Evolutionary conservation across 495 filamentous ascomycete species (phyloP).

Genomic region (Tirmania nivea): DNA sequence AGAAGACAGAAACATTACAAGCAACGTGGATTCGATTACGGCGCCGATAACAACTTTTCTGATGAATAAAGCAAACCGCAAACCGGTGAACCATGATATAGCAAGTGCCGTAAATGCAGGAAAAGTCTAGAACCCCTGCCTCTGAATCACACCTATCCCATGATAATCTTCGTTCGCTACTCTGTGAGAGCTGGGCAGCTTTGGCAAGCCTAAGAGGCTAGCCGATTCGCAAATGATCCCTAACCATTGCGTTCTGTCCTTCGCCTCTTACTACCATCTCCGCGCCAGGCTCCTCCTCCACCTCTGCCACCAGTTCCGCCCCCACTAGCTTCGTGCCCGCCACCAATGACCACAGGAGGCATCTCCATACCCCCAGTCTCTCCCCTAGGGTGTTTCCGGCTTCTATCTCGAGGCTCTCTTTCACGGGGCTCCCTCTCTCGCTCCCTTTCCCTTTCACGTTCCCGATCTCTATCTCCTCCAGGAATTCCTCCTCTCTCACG

Average conservation of each 20-base stretch:
- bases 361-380: neutral
- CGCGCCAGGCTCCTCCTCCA: conserved; percentile 6
- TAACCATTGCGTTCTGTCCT: conserved; percentile 4
- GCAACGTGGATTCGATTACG: too few species aligned
- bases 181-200: too few species aligned
- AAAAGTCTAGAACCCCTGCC: neutral
- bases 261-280: conserved; percentile 10
- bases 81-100: too few species aligned
- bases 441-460: conserved; percentile 1
- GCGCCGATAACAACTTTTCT: too few species aligned
- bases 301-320: conserved; percentile 4
- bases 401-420: neutral
- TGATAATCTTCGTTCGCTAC: neutral
- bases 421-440: neutral
- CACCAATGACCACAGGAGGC: neutral
- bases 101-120: neutral
- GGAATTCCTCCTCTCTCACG: neutral
- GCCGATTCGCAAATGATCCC: too few species aligned
- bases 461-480: neutral
- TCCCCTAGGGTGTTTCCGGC: neutral
- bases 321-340: neutral
- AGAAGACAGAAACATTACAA: too few species aligned
- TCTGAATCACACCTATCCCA: conserved; percentile 3
- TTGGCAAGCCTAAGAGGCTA: too few species aligned
- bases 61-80: too few species aligned